phyloP scores from a whole-genome alignment of 2,329 filamentous ascomycete genomes.

The Fusarium protoensiforme region DNA sequence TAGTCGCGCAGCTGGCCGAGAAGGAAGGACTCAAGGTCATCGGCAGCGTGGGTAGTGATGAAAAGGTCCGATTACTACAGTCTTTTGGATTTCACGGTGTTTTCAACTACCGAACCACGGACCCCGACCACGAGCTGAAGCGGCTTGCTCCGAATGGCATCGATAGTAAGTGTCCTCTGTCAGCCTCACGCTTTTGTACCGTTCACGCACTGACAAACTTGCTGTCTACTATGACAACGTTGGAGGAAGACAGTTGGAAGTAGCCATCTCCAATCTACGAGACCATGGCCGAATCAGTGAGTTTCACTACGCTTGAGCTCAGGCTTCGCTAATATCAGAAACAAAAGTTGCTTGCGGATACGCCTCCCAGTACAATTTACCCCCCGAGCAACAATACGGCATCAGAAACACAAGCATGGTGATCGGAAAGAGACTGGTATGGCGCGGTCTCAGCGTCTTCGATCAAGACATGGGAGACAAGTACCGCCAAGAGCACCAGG shows the following conservation, averaged over 20 bases:
- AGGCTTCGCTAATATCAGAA: no score
- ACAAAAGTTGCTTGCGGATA: no score
- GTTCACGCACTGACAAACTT: no score
- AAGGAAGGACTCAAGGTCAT: not conserved
- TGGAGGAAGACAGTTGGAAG: conserved; percentile 78
- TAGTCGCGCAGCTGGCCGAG: not conserved
- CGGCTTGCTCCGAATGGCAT: conserved; percentile 77
- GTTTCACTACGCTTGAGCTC: no score
- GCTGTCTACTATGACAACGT: conserved; percentile 81
- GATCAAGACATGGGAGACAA: no score
- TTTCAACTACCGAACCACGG: not conserved
- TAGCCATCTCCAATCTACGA: conserved; percentile 36
- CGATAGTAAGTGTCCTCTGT: conserved; percentile 59
- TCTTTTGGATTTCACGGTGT: not conserved
- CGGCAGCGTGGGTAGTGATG: not conserved
- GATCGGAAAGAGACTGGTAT: no score
- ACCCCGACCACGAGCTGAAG: conserved; percentile 49
- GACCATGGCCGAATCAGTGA: no score
- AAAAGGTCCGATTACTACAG: not conserved
- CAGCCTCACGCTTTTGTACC: not conserved
- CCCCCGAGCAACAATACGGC: no score
- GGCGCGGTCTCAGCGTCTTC: no score
- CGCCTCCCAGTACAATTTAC: no score
- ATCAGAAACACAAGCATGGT: no score
- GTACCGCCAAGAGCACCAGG: no score